These are phyloP conservation scores for Colletotrichum magnum DNA, from an alignment of 2,329 filamentous ascomycete species.

Conservation along the genomic window DNA sequence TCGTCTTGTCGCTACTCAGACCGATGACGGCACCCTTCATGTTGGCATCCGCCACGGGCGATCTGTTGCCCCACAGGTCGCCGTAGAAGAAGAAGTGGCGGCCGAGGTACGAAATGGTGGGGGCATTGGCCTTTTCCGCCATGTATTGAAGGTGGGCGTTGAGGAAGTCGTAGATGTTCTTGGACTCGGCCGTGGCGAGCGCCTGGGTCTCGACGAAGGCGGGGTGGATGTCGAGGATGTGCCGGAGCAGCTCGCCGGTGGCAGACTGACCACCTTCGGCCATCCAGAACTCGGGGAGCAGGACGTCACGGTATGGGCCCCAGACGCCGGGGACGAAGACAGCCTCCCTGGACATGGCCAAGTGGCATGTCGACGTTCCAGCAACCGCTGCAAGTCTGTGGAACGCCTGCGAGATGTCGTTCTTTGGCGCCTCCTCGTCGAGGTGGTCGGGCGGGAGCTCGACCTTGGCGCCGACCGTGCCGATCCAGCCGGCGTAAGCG, in stretches of 20 bases:
- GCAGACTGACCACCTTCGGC: conserved; percentile 97
- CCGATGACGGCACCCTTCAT: conserved; percentile 95
- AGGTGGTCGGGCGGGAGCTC: conserved; percentile 70
- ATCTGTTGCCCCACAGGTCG: conserved; percentile 96
- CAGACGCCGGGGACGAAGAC: conserved; percentile 97
- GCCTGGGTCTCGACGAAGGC: conserved; percentile 86
- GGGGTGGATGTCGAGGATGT: conserved; percentile 95
- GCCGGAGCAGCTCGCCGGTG: conserved; percentile 93
- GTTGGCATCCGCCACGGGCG: conserved; percentile 89
- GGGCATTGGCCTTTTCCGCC: conserved; percentile 76
- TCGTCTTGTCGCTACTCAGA: conserved; percentile 86
- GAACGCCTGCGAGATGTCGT: conserved; percentile 93
- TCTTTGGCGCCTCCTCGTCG: conserved; percentile 77
- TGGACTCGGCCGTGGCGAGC: conserved; percentile 84
- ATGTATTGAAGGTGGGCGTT: conserved; percentile 89
- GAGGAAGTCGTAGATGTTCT: conserved; percentile 95
- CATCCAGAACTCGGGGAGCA: conserved; percentile 95
- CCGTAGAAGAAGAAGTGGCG: conserved; percentile 99
- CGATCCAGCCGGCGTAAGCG: conserved; percentile 98
- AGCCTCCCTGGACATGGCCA: conserved; percentile 93
- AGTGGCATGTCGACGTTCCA: conserved; percentile 96
- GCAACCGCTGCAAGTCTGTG: conserved; percentile 93
- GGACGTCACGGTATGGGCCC: conserved; percentile 96
- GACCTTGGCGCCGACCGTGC: conserved; percentile 97
- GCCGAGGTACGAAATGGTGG: conserved; percentile 85